Conservation (phyloP, 2,329 filamentous ascomycete species). For the Emergomyces africanus region DNA sequence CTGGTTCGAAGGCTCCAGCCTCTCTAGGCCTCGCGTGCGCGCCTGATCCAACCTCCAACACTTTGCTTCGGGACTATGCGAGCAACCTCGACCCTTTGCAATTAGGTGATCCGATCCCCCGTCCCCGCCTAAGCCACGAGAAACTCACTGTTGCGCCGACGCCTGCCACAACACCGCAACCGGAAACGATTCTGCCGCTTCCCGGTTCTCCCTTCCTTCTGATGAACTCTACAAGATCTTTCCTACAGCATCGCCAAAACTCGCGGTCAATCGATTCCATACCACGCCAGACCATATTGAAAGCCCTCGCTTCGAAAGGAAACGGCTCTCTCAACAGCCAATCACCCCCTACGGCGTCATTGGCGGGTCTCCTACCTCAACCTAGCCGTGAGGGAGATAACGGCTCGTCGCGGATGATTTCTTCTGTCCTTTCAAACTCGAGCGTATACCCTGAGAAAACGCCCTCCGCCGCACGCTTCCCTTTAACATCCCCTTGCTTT, state of each 20-base stretch:
- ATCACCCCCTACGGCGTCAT: slow-evolving; percentile 52
- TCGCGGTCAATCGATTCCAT: slow-evolving; percentile 51
- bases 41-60: slow-evolving; percentile 7
- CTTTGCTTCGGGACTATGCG: slow-evolving; percentile 32
- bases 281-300: slow-evolving; percentile 70
- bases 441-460: slow-evolving; percentile 31
- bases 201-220: slow-evolving; percentile 13
- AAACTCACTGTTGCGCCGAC: slow-evolving; percentile 12
- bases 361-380: slow-evolving; percentile 7
- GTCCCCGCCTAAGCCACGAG: slow-evolving; percentile 12
- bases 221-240: slow-evolving; percentile 23
- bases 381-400: background rate
- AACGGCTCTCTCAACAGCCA: slow-evolving; percentile 37
- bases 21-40: slow-evolving; percentile 13
- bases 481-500: slow-evolving; percentile 86
- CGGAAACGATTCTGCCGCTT: background rate
- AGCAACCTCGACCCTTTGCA: slow-evolving; percentile 31
- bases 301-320: slow-evolving; percentile 54
- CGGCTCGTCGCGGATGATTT: slow-evolving; percentile 44
- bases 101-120: slow-evolving; percentile 22
- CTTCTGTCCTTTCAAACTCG: slow-evolving; percentile 43
- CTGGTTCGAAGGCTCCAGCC: slow-evolving; percentile 12
- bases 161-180: slow-evolving; percentile 12
- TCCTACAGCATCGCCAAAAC: slow-evolving; percentile 36
- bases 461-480: slow-evolving; percentile 39